A percentile compares a stretch with the other conserved stretches of the same genome.
phyloP scores from a whole-genome alignment of 2,329 filamentous ascomycete genomes.

The Stachybotrys chlorohalonatus region DNA sequence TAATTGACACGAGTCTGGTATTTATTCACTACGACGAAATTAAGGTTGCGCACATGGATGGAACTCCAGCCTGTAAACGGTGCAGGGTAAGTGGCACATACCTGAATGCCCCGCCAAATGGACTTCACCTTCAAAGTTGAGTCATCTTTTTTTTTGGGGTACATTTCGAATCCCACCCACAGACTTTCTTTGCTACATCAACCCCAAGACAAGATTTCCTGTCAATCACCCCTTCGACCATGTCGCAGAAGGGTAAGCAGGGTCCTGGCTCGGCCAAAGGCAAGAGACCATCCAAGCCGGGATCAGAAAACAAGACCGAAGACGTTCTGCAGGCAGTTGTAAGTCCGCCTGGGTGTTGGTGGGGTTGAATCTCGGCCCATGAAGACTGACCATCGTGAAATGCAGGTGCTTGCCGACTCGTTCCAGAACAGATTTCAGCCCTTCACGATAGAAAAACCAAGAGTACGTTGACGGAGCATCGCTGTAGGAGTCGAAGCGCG shows the following conservation, averaged over 20 bases:
- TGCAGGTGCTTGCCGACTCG: constrained; percentile 79
- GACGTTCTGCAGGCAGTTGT: constrained; percentile 50
- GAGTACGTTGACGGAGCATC: constrained; percentile 44
- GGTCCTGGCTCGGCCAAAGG: constrained; percentile 32
- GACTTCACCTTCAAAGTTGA: constrained; percentile 11
- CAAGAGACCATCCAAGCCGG: constrained; percentile 42
- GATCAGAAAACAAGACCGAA: constrained; percentile 46
- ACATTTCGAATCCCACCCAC: neutral
- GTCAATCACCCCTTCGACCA: constrained; percentile 14
- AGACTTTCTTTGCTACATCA: no score
- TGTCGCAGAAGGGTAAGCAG: constrained; percentile 38
- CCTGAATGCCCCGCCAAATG: neutral
- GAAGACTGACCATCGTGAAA: constrained; percentile 9
- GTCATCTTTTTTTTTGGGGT: constrained; percentile 11
- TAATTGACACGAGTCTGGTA: no score
- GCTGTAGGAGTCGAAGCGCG: no score
- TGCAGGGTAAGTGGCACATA: neutral
- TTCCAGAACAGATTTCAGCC: constrained; percentile 89
- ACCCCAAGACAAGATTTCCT: constrained; percentile 6
- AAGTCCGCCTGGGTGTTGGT: constrained; percentile 19
- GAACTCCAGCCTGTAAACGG: no score
- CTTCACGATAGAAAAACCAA: constrained; percentile 78
- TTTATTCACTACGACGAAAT: no score
- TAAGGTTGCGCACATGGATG: no score
- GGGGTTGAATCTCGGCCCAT: constrained; percentile 10